Conservation (phyloP, 371 early-diverging fungal genomes). For the Coemansia linderi region DNA sequence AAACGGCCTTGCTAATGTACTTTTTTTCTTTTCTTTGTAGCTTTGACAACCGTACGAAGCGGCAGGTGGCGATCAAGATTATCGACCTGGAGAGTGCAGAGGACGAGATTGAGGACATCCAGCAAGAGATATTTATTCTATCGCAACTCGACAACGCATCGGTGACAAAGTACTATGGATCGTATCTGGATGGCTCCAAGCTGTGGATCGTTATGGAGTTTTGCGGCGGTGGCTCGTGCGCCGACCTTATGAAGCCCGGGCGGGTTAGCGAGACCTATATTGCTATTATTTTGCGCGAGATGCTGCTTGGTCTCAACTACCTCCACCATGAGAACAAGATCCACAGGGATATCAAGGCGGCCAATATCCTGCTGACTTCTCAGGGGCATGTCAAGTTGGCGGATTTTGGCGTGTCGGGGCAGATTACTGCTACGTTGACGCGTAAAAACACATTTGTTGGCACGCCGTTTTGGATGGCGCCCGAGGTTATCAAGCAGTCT, state of each 20-base stretch:
- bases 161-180: conserved; percentile 88
- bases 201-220: conserved; percentile 96
- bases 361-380: conserved; percentile 52
- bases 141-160: conserved; percentile 90
- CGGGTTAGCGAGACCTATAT: conserved; percentile 84
- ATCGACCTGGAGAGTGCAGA: conserved; percentile 93
- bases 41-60: conserved; percentile 72
- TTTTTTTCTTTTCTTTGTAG: conserved; percentile 49
- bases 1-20: not conserved
- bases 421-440: conserved; percentile 89
- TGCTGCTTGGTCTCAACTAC: conserved; percentile 91
- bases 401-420: conserved; percentile 98
- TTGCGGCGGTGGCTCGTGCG: conserved; percentile 87
- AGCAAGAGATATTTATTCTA: conserved; percentile 93
- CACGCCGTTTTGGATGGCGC: conserved; percentile 99
- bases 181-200: conserved; percentile 77
- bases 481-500: conserved; percentile 95
- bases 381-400: conserved; percentile 82
- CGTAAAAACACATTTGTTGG: conserved; percentile 99
- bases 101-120: conserved; percentile 98
- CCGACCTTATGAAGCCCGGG: conserved; percentile 87
- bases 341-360: conserved; percentile 90
- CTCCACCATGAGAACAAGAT: conserved; percentile 91
- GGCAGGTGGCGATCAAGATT: conserved; percentile 88
- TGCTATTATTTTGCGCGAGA: conserved; percentile 88